Conservation (phyloP, 2,329 filamentous ascomycete species). For the Lecanicillium sp. region DNA sequence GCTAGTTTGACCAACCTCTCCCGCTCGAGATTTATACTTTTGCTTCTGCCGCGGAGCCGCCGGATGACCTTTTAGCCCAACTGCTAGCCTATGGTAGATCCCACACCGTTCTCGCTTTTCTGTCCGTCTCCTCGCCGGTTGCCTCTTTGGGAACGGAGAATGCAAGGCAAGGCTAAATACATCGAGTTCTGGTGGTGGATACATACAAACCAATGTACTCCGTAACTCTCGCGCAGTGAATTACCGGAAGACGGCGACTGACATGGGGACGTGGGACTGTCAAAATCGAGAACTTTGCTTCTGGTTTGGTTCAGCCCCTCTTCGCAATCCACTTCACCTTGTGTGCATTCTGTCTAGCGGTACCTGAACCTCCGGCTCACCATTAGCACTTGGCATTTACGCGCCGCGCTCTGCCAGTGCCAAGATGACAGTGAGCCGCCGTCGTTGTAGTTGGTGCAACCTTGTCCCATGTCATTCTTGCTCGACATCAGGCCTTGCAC, state of each 20-base stretch:
- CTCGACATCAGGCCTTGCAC: not conserved
- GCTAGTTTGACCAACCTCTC: no score
- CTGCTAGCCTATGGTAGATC: no score
- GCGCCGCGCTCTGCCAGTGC: no score
- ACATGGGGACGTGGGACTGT: not conserved
- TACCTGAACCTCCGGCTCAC: no score
- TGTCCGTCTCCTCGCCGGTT: not conserved
- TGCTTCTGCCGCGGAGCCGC: not conserved
- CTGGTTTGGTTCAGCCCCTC: not conserved
- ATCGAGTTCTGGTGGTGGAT: constrained; percentile 1
- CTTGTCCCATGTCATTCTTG: not conserved
- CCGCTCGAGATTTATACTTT: no score
- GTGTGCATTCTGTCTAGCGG: no score
- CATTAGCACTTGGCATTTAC: no score
- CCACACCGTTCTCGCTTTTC: no score
- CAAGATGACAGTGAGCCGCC: not conserved
- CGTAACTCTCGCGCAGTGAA: not conserved
- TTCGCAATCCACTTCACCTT: no score
- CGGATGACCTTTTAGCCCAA: no score
- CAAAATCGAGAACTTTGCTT: not conserved
- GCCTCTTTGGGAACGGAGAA: not conserved
- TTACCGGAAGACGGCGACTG: not conserved
- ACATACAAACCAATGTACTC: not conserved
- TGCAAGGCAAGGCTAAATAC: constrained; percentile 7
- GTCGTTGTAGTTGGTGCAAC: not conserved